Conservation (phyloP, 108 stramenopile genomes). For the Thalassiosira profunda region DNA sequence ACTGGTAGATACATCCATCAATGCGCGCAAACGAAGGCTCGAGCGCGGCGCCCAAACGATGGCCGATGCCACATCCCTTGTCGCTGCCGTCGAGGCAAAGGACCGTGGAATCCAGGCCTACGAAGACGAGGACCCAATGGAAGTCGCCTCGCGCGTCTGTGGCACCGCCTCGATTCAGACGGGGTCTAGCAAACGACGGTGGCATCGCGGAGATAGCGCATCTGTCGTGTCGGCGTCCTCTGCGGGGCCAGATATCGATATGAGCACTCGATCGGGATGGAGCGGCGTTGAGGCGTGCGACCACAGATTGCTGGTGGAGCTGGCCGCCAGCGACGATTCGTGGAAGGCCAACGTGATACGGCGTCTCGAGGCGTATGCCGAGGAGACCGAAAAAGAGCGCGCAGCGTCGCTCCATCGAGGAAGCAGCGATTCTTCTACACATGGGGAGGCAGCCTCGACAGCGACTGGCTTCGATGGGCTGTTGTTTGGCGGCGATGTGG, state of each 20-base stretch:
- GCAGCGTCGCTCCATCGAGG: not conserved
- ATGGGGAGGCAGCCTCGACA: not conserved
- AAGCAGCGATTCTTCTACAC: too few species aligned
- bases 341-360: conserved; percentile 79
- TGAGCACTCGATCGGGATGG: conserved; percentile 27
- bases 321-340: conserved; percentile 81
- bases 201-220: conserved; percentile 49
- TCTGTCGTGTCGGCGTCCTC: not conserved
- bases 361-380: conserved; percentile 41
- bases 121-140: conserved; percentile 41
- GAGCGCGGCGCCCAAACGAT: conserved; percentile 63
- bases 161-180: conserved; percentile 68
- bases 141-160: conserved; percentile 64
- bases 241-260: conserved; percentile 3
- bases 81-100: conserved; percentile 55
- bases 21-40: conserved; percentile 45
- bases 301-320: conserved; percentile 54
- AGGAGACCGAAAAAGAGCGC: conserved; percentile 27
- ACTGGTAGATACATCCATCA: conserved; percentile 12
- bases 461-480: conserved; percentile 59
- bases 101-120: conserved; percentile 60
- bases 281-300: conserved; percentile 39
- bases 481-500: conserved; percentile 76
- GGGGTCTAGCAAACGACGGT: conserved; percentile 60
- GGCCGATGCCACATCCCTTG: conserved; percentile 53